phyloP scores from a whole-genome alignment of 148 eudicot species.

The Chenopodium formosanum region DNA sequence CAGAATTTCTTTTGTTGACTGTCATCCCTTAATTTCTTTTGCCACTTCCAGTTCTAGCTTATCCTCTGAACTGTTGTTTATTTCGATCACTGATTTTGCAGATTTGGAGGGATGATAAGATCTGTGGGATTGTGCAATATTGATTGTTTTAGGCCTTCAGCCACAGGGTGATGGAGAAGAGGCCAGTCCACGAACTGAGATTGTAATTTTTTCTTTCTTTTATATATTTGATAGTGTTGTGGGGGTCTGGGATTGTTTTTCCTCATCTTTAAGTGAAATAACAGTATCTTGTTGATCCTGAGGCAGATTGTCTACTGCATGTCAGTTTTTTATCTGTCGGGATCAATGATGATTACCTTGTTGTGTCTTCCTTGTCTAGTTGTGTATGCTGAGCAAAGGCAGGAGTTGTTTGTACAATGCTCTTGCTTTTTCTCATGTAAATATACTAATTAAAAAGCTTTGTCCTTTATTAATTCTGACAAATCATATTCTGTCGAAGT shows the following conservation, averaged over 20 bases:
- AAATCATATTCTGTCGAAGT: conserved; percentile 3
- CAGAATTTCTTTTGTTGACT: not conserved
- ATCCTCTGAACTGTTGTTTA: conserved; percentile 18
- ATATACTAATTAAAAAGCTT: conserved; percentile 23
- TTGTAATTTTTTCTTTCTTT: conserved; percentile 16
- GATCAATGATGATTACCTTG: conserved; percentile 19
- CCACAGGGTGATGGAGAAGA: conserved; percentile 35
- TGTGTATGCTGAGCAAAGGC: not conserved
- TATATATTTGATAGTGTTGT: conserved; percentile 24
- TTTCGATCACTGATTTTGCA: conserved; percentile 35
- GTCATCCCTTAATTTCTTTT: not conserved
- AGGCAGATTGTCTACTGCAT: conserved; percentile 38
- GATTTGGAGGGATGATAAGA: conserved; percentile 79
- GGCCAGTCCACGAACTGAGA: conserved; percentile 22
- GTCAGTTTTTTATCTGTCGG: conserved; percentile 23
- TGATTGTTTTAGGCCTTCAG: conserved; percentile 75
- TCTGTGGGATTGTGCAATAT: conserved; percentile 80
- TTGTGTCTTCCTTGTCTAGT: conserved; percentile 16
- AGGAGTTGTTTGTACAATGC: conserved; percentile 15
- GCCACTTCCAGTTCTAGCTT: not conserved
- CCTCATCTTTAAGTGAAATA: conserved; percentile 11
- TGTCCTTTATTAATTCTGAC: conserved; percentile 8
- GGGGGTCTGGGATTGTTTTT: conserved; percentile 27
- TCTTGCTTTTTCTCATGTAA: conserved; percentile 25
- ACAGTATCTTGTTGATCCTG: conserved; percentile 19